Evolutionary conservation across 225 moss, liverwort and hornwort genomes (phyloP), one percentile per base, ranked within the genome.

Genomic region (Takakia lepidozioides): DNA sequence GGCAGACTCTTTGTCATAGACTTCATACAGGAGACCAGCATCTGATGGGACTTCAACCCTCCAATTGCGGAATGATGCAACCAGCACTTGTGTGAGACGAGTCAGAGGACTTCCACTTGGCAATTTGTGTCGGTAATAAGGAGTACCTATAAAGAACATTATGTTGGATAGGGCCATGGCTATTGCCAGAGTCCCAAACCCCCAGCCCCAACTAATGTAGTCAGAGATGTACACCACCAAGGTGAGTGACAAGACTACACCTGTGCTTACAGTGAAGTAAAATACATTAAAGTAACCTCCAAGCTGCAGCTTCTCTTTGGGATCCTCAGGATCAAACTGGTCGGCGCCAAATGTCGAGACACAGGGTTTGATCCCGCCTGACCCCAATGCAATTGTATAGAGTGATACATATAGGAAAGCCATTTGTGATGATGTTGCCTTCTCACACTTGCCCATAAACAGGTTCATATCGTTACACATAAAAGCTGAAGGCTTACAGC

Each of bases 31-130:
- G 27, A 69, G 55, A 36, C 56, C 59, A 14, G 49, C 52, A 48
- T 66, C 68, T 25, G 28, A 34, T 4, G 78, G 69, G 20, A 69
- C 14, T 13, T 34, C 5, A 4, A 59, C 65, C 39, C 46, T 32
- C 45, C 78, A 62, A 49, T 78, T 78, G 15, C 69, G 62, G 19
- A 59, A 15, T 27, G 78, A 65, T 45, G 92, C 82, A 22, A 85
- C 74, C 9, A 64, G 26, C 1, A 92, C 92, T 58, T 87, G 79
- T 17, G 62, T 29, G 34, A 92, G 43, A 26, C 81, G 77, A 15
- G 92, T 84, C 35, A 92, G 52, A n/a, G 92, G 74, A 38, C 92
- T 92, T 13, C 92, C 92, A 53, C 74, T 76, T 7, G 87, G 82
- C 19, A 68, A 36, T 56, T 72, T 82, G 63, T 82, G 87, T 58